Evolutionary conservation across 108 stramenopile genomes (phyloP).

Genomic region (Cyclotella sp.): DNA sequence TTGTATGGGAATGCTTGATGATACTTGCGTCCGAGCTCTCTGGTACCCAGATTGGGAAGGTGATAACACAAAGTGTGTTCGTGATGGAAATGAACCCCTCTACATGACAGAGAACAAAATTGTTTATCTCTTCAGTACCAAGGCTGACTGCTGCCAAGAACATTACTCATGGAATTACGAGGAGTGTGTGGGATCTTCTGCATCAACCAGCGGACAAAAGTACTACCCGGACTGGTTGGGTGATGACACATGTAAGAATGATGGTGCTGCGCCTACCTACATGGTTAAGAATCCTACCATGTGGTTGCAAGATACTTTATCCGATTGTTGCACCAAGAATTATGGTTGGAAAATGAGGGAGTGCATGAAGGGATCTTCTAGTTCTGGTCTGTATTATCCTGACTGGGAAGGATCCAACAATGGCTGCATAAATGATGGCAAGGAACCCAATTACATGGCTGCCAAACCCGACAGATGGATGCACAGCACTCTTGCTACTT

Average conservation of each 20-base stretch:
- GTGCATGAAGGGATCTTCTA: background rate
- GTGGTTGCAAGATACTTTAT: background rate
- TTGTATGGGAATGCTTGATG: background rate
- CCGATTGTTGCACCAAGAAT: background rate
- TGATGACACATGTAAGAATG: slow-evolving; percentile 5
- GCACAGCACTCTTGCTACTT: no score
- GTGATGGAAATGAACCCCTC: background rate
- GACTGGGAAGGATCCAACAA: no score
- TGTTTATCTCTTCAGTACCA: background rate
- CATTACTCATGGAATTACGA: slow-evolving; percentile 9
- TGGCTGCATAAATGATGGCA: no score
- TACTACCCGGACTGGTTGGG: slow-evolving; percentile 6
- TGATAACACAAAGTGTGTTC: background rate
- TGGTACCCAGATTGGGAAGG: slow-evolving; percentile 24
- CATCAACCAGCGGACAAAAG: background rate
- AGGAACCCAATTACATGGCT: no score
- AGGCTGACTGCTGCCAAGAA: background rate
- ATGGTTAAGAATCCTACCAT: background rate
- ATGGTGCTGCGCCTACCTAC: background rate
- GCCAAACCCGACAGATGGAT: no score
- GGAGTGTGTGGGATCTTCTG: background rate
- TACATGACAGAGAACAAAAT: slow-evolving; percentile 1
- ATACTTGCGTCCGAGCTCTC: background rate
- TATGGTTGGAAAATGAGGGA: background rate
- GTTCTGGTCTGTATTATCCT: no score